Evolutionary conservation across 164 flowering plant genomes (phyloP).

Genomic region (Piper longum): DNA sequence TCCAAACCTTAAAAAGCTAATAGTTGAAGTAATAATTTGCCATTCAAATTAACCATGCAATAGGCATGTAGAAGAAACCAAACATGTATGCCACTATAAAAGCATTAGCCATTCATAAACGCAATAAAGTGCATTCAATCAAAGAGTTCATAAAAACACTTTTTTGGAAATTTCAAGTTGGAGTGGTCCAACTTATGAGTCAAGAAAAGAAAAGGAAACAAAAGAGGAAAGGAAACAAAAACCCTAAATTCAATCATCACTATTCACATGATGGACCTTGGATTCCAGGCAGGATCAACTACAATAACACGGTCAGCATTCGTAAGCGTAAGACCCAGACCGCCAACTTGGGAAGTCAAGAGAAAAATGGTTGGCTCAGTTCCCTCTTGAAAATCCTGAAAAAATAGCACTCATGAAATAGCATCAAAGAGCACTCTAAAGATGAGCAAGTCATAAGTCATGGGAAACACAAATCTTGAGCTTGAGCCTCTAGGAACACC

Average conservation of each 20-base stretch:
- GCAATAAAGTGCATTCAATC: too few relatives aligned
- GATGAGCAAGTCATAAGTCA: not conserved
- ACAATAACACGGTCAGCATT: conserved; percentile 99
- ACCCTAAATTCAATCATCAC: not conserved
- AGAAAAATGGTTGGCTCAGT: conserved; percentile 67
- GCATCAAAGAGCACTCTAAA: not conserved
- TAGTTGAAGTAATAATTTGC: not conserved
- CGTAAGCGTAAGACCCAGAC: conserved; percentile 93
- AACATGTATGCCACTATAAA: too few relatives aligned
- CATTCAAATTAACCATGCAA: too few relatives aligned
- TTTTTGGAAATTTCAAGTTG: too few relatives aligned
- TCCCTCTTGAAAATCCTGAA: conserved; percentile 91
- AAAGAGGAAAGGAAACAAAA: not conserved
- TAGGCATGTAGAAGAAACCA: too few relatives aligned
- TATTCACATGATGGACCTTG: conserved; percentile 39
- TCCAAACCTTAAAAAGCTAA: not conserved
- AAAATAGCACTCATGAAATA: not conserved
- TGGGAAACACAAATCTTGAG: not conserved
- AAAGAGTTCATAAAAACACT: too few relatives aligned
- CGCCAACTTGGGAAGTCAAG: conserved; percentile 97
- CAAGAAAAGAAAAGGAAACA: too few relatives aligned
- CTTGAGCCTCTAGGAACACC: not conserved
- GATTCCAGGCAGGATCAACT: conserved; percentile 99
- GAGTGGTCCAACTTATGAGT: too few relatives aligned
- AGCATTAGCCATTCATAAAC: too few relatives aligned